phyloP scores from a whole-genome alignment of 352 stramenopile genomes.

The Pilasporangium apinafurcum region DNA sequence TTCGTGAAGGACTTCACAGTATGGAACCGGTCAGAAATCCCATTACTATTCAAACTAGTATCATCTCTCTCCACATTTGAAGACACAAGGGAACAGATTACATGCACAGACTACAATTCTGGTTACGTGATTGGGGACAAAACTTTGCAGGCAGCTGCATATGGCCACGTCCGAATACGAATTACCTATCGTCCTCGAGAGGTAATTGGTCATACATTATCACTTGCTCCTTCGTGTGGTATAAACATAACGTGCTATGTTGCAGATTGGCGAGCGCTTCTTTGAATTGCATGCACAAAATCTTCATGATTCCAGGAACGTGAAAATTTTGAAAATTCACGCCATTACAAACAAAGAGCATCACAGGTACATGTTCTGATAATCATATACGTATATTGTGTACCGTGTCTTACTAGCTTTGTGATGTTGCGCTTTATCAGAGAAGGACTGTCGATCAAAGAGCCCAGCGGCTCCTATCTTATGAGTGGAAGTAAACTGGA shows the following conservation, averaged over 20 bases:
- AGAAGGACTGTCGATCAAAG: constrained; percentile 83
- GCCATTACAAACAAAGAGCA: constrained; percentile 86
- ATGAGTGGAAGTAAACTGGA: constrained; percentile 86
- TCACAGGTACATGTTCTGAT: constrained; percentile 43
- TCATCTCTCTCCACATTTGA: constrained; percentile 63
- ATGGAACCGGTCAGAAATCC: constrained; percentile 87
- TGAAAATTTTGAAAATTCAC: constrained; percentile 84
- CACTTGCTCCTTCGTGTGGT: neutral
- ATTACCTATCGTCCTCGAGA: constrained; percentile 80
- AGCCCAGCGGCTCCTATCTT: constrained; percentile 72
- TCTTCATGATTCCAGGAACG: constrained; percentile 76
- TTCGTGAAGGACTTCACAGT: constrained; percentile 89
- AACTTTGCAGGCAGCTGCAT: constrained; percentile 73
- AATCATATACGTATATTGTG: neutral
- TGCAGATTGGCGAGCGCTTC: constrained; percentile 75
- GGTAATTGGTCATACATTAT: constrained; percentile 22
- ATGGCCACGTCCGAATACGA: constrained; percentile 79
- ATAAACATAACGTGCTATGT: neutral
- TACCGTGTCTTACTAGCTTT: neutral
- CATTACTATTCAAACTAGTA: constrained; percentile 79
- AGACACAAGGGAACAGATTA: constrained; percentile 62
- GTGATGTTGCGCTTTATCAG: constrained; percentile 16
- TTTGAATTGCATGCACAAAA: constrained; percentile 87
- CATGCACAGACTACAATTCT: constrained; percentile 85
- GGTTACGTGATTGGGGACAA: constrained; percentile 80